phyloP scores from a whole-genome alignment of 257 asterid species.

The Plantago elongata region DNA sequence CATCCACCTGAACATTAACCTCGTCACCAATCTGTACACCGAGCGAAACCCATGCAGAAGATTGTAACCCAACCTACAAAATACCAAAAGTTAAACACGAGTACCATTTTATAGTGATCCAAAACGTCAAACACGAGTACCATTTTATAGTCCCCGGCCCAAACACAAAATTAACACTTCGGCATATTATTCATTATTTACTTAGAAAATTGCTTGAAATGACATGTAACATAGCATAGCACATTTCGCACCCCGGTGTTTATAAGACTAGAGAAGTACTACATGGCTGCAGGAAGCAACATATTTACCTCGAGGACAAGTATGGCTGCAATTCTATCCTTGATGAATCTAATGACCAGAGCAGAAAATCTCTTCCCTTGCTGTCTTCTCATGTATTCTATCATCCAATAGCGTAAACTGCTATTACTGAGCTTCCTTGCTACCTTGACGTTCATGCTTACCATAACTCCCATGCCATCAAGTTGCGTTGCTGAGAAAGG shows the following conservation, averaged over 20 bases:
- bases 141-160: conserved; percentile 4
- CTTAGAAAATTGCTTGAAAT: too few relatives aligned
- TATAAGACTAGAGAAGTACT: too few relatives aligned
- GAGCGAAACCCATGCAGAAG: conserved; percentile 67
- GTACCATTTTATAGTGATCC: conserved; percentile 8
- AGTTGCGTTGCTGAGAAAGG: conserved; percentile 85
- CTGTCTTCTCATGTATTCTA: conserved; percentile 81
- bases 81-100: too few relatives aligned
- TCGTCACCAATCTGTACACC: conserved; percentile 83
- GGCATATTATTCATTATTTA: background rate
- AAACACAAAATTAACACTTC: background rate
- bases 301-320: conserved; percentile 74
- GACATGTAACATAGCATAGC: too few relatives aligned
- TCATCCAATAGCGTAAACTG: conserved; percentile 83
- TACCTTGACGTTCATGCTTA: conserved; percentile 60
- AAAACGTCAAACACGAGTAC: background rate
- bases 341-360: conserved; percentile 81
- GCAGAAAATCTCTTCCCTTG: conserved; percentile 55
- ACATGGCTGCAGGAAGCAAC: conserved; percentile 7
- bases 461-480: conserved; percentile 78
- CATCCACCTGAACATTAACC: conserved; percentile 70
- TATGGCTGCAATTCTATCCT: conserved; percentile 83
- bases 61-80: conserved; percentile 80
- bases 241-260: too few relatives aligned
- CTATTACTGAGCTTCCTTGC: conserved; percentile 61